Evolutionary conservation across 148 eudicot species (phyloP).

Genomic region (Rhododendron mucronatum): DNA sequence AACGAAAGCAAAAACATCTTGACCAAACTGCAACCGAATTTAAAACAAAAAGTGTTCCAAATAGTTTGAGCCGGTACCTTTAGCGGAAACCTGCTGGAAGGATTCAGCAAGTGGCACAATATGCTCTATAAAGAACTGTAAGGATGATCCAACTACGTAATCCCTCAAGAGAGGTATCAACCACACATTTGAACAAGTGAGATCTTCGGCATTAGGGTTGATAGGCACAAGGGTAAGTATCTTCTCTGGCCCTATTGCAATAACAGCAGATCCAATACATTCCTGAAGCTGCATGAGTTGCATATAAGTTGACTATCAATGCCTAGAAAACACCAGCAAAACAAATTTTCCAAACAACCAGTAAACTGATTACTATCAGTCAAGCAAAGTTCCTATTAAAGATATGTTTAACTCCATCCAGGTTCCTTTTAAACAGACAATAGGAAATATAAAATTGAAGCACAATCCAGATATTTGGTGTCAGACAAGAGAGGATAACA

Average conservation of each 20-base stretch:
- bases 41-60: background rate
- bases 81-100: conserved; percentile 39
- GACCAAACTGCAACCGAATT: background rate
- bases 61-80: conserved; percentile 45
- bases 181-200: conserved; percentile 74
- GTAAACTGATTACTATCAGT: background rate
- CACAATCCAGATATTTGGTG: background rate
- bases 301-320: background rate
- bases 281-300: conserved; percentile 56
- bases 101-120: conserved; percentile 74
- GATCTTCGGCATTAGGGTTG: conserved; percentile 37
- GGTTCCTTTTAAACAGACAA: background rate
- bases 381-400: background rate
- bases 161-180: conserved; percentile 62
- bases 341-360: background rate
- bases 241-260: conserved; percentile 79
- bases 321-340: background rate
- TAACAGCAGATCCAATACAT: conserved; percentile 81
- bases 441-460: background rate
- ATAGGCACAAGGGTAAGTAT: conserved; percentile 61
- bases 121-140: conserved; percentile 66
- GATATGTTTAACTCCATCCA: background rate
- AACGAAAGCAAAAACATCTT: background rate
- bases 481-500: background rate
- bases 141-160: conserved; percentile 58